Evolutionary conservation across 345 rosid genomes (phyloP).

Genomic region (Rubroshorea leprosula): DNA sequence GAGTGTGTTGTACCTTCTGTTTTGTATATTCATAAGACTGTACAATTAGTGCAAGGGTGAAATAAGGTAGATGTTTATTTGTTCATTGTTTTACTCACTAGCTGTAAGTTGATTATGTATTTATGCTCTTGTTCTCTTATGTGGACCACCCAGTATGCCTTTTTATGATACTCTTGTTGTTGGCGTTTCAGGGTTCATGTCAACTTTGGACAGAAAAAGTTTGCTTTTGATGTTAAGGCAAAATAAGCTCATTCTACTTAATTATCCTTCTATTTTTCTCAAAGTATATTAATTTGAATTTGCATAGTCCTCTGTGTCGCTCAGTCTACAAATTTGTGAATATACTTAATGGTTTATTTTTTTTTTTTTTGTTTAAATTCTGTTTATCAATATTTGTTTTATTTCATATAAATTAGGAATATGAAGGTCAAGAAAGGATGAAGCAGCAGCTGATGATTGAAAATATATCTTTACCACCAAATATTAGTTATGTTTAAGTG

Average conservation of each 20-base stretch:
- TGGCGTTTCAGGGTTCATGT: conserved; percentile 62
- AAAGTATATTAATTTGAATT: background rate
- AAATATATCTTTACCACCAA: conserved; percentile 52
- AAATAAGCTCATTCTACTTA: conserved; percentile 13
- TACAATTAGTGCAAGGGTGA: too few relatives aligned
- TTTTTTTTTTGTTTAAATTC: conserved; percentile 11
- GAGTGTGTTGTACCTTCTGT: conserved; percentile 56
- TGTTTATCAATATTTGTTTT: background rate
- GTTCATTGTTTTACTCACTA: too few relatives aligned
- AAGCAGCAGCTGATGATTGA: conserved; percentile 62
- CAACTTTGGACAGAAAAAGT: conserved; percentile 78
- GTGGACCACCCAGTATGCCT: background rate
- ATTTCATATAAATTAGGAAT: conserved; percentile 39
- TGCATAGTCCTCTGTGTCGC: background rate
- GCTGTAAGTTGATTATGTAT: too few relatives aligned
- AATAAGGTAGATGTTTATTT: too few relatives aligned
- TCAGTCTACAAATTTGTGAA: background rate
- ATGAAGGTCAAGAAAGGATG: conserved; percentile 71
- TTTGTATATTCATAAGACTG: background rate
- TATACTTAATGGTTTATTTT: background rate
- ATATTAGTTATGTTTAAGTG: conserved; percentile 67
- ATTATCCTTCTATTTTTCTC: background rate
- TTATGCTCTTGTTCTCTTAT: background rate
- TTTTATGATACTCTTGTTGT: background rate
- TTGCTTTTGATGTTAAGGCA: conserved; percentile 82